phyloP scores from a whole-genome alignment of 2,329 filamentous ascomycete genomes.

The Fusarium sp. region DNA sequence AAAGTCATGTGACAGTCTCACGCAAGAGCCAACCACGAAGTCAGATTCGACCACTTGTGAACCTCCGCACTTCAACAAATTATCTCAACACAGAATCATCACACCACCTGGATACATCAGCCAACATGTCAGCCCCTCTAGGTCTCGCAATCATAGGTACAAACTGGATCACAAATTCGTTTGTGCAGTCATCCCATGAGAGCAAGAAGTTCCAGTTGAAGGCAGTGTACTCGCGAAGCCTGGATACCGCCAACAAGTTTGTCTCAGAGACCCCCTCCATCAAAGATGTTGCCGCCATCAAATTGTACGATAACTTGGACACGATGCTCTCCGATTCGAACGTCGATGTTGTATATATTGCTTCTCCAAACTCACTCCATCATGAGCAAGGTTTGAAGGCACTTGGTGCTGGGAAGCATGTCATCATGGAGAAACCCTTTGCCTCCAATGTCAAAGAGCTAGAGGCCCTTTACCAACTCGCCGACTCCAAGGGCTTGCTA shows the following conservation, averaged over 20 bases:
- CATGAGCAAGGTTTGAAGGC: slow-evolving; percentile 25
- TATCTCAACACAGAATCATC: not conserved
- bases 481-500: slow-evolving; percentile 25
- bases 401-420: slow-evolving; percentile 23
- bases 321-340: slow-evolving; percentile 13
- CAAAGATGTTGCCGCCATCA: slow-evolving; percentile 1
- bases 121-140: slow-evolving; percentile 27
- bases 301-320: slow-evolving; percentile 23
- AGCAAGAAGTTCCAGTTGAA: slow-evolving; percentile 24
- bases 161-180: slow-evolving; percentile 38
- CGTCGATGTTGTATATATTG: slow-evolving; percentile 31
- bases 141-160: slow-evolving; percentile 35
- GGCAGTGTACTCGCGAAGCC: slow-evolving; percentile 31
- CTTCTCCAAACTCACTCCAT: slow-evolving; percentile 35
- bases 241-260: slow-evolving; percentile 27
- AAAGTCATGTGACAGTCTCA: not conserved
- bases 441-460: slow-evolving; percentile 29
- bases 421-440: slow-evolving; percentile 38
- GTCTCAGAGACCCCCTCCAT: slow-evolving; percentile 29
- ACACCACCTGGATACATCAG: not conserved
- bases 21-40: not conserved
- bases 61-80: not conserved
- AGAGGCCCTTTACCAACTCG: slow-evolving; percentile 21
- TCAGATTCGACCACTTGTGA: not conserved
- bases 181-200: slow-evolving; percentile 35